Evolutionary conservation across 2,329 filamentous ascomycete species (phyloP).

Genomic region (Hymenoscyphus repandus): DNA sequence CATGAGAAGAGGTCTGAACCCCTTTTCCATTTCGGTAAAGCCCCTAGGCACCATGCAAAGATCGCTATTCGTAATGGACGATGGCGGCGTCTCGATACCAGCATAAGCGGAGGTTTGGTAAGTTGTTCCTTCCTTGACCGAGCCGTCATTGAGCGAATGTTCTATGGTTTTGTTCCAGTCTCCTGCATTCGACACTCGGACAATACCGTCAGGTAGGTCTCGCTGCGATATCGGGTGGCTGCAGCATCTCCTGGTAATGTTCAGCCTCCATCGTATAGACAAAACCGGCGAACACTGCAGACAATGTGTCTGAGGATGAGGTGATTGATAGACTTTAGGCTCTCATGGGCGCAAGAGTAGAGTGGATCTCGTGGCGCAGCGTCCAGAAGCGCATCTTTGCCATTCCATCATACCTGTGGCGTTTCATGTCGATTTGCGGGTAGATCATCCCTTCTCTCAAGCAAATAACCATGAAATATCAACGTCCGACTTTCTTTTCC

Average conservation of each 20-base stretch:
- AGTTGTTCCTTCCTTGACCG: not conserved
- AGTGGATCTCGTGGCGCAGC: too few relatives aligned
- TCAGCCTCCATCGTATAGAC: not conserved
- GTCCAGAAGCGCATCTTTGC: not conserved
- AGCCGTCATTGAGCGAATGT: too few relatives aligned
- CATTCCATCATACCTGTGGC: not conserved
- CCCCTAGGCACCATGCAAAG: too few relatives aligned
- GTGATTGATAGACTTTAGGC: not conserved
- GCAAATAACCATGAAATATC: not conserved
- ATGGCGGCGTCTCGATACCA: not conserved
- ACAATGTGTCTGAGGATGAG: not conserved
- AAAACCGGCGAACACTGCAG: not conserved
- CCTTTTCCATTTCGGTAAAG: too few relatives aligned
- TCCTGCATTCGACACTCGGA: not conserved
- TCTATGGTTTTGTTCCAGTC: not conserved
- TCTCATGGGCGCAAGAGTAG: too few relatives aligned
- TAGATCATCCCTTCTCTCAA: not conserved
- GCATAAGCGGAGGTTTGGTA: not conserved
- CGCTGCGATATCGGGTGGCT: not conserved
- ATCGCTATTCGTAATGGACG: too few relatives aligned
- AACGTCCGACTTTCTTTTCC: not conserved
- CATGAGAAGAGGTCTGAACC: too few relatives aligned
- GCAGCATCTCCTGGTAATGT: not conserved
- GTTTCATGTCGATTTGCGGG: slow-evolving; percentile 2
- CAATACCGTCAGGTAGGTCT: too few relatives aligned